Evolutionary conservation across 768 basidiomycete species (phyloP).

Genomic region (Mycena filopes): DNA sequence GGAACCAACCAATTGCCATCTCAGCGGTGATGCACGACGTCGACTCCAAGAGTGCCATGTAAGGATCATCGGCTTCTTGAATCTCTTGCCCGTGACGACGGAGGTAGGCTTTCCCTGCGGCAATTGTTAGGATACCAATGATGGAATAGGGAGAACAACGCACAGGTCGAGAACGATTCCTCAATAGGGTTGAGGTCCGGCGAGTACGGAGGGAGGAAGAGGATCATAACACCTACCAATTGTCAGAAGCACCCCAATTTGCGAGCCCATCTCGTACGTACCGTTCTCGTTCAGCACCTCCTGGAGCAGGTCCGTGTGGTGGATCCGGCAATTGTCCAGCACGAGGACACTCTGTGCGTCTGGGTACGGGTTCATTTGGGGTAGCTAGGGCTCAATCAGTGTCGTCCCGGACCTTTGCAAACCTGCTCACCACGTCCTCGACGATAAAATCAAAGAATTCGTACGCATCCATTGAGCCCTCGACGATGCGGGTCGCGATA

Average conservation of each 20-base stretch:
- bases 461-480: background rate
- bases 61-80: background rate
- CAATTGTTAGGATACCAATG: background rate
- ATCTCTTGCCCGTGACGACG: background rate
- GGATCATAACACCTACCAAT: conserved; percentile 1
- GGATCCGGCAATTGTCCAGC: conserved; percentile 24
- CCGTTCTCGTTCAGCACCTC: background rate
- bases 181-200: conserved; percentile 5
- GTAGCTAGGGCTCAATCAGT: background rate
- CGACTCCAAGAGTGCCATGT: background rate
- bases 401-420: too few relatives aligned
- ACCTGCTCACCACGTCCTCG: background rate
- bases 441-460: conserved; percentile 7
- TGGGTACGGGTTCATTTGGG: conserved; percentile 23
- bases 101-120: background rate
- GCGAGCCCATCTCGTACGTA: background rate
- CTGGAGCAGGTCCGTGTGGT: background rate
- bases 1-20: conserved; percentile 1
- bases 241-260: background rate
- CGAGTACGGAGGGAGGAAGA: conserved; percentile 2
- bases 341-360: conserved; percentile 18
- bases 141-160: background rate
- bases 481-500: background rate
- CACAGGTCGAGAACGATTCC: conserved; percentile 5
- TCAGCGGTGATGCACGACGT: background rate